Evolutionary conservation across 1,284 basidiomycete genomes (phyloP).

Genomic region (Stygiomarasmius scandens): DNA sequence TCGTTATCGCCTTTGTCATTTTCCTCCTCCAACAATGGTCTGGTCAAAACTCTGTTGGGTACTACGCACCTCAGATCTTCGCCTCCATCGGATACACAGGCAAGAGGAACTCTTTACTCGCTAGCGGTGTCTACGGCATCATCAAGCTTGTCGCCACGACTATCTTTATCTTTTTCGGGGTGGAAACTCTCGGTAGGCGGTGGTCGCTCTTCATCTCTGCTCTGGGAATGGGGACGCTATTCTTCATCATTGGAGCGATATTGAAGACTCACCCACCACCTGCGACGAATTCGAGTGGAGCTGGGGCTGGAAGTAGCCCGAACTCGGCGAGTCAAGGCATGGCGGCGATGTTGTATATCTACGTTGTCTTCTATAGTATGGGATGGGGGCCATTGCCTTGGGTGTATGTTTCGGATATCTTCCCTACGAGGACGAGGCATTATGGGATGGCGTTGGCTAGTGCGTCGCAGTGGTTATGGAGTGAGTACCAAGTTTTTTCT

Average conservation of each 20-base stretch:
- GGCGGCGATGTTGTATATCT: constrained; percentile 66
- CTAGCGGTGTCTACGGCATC: constrained; percentile 72
- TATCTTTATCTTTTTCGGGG: constrained; percentile 36
- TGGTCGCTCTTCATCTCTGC: constrained; percentile 61
- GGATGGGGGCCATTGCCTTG: constrained; percentile 51
- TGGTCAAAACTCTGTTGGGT: constrained; percentile 66
- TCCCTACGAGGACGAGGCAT: constrained; percentile 69
- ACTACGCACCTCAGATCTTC: constrained; percentile 61
- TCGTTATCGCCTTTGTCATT: constrained; percentile 62
- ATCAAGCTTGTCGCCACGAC: constrained; percentile 57
- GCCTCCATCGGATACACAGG: constrained; percentile 57
- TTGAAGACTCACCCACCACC: constrained; percentile 61
- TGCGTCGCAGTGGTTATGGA: constrained; percentile 69
- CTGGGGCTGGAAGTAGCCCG: constrained; percentile 27
- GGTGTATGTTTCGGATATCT: constrained; percentile 72
- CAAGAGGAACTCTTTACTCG: constrained; percentile 55
- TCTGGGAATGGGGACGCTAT: constrained; percentile 70
- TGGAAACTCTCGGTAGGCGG: constrained; percentile 68
- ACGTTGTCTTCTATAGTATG: constrained; percentile 64
- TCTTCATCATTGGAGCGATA: constrained; percentile 66
- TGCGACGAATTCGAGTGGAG: constrained; percentile 15
- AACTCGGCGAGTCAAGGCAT: constrained; percentile 54
- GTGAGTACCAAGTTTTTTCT: constrained; percentile 33
- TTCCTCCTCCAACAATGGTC: constrained; percentile 68
- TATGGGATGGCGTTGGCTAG: constrained; percentile 65